Conservation (phyloP, 345 rosid genomes). For the Erodium maritimum region DNA sequence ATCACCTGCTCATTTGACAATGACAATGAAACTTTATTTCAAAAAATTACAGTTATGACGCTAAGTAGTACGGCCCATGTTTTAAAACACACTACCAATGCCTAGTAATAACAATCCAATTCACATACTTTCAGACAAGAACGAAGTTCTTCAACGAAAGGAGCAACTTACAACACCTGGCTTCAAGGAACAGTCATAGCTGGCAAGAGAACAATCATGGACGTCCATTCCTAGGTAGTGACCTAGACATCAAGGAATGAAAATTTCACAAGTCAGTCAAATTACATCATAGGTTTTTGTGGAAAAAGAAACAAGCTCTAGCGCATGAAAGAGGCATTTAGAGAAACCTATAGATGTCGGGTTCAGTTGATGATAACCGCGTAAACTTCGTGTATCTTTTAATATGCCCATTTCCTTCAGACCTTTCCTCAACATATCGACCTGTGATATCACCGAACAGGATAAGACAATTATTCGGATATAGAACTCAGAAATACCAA, state of each 20-base stretch:
- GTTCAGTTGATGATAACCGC: slow-evolving; percentile 46
- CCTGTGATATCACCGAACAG: slow-evolving; percentile 19
- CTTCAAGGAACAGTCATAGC: slow-evolving; percentile 62
- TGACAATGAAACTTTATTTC: slow-evolving; percentile 10
- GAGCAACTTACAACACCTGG: slow-evolving; percentile 81
- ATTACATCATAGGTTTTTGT: background rate
- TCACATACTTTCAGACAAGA: background rate
- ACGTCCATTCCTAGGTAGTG: slow-evolving; percentile 98
- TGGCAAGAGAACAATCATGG: slow-evolving; percentile 70
- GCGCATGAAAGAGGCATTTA: no score
- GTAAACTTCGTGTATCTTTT: slow-evolving; percentile 25
- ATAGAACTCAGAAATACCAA: slow-evolving; percentile 1
- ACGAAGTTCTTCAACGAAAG: background rate
- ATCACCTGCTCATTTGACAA: slow-evolving; percentile 75
- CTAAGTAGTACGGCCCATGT: no score
- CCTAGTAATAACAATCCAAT: background rate
- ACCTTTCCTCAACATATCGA: slow-evolving; percentile 55
- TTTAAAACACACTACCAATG: background rate
- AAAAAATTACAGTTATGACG: no score
- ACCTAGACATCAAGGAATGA: slow-evolving; percentile 38
- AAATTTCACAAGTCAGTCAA: background rate
- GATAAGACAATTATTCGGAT: background rate
- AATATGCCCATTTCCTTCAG: slow-evolving; percentile 72
- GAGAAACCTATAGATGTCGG: slow-evolving; percentile 87
- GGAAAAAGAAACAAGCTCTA: no score